Evolutionary conservation across 2,329 filamentous ascomycete genomes (phyloP).

Genomic region (Alternaria solani): DNA sequence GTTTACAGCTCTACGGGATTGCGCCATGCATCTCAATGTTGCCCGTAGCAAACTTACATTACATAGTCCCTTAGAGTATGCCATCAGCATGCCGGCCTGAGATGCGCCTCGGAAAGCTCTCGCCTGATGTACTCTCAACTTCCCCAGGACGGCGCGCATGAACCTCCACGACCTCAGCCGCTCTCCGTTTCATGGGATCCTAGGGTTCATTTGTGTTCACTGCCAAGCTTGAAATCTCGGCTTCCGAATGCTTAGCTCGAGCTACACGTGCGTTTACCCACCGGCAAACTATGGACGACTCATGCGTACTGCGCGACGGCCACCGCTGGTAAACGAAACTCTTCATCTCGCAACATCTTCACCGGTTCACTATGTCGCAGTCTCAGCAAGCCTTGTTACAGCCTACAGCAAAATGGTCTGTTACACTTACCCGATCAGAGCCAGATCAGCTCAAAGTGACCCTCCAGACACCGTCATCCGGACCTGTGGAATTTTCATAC

Average conservation of each 20-base stretch:
- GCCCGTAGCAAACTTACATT: neutral
- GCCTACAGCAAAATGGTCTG: neutral
- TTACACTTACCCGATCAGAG: slow-evolving; percentile 7
- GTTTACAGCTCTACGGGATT: neutral
- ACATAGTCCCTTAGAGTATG: neutral
- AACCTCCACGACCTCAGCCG: slow-evolving; percentile 23
- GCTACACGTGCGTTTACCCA: slow-evolving; percentile 7
- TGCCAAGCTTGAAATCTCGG: slow-evolving; percentile 36
- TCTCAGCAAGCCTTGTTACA: neutral
- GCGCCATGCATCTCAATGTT: neutral
- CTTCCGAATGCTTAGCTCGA: slow-evolving; percentile 31
- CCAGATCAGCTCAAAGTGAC: neutral
- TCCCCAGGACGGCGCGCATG: slow-evolving; percentile 9
- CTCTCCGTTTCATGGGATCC: slow-evolving; percentile 31
- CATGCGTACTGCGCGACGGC: neutral
- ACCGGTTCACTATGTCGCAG: neutral
- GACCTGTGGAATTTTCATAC: slow-evolving; percentile 27
- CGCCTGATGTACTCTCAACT: neutral
- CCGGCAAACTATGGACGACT: neutral
- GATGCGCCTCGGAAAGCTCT: neutral
- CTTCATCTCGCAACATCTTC: neutral
- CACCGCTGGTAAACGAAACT: neutral
- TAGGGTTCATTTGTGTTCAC: slow-evolving; percentile 26
- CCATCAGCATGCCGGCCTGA: neutral
- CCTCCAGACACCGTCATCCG: slow-evolving; percentile 13